These are phyloP conservation scores for Wickerhamomyces ciferrii DNA, from an alignment of 805 yeast species.

Conservation along the genomic window DNA sequence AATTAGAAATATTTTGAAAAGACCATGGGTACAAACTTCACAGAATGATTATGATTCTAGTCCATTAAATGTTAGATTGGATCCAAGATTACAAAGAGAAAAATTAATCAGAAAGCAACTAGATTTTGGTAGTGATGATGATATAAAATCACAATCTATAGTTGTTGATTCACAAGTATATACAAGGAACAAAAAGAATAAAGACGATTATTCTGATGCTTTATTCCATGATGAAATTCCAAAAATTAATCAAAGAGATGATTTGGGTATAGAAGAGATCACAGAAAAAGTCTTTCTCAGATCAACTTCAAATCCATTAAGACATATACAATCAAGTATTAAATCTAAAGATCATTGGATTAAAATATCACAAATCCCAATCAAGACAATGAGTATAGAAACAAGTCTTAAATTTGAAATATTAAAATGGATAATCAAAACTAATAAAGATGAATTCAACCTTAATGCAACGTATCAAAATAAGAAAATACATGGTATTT, in stretches of 20 bases:
- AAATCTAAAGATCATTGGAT: not conserved
- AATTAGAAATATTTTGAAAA: constrained; percentile 17
- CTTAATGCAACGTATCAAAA: constrained; percentile 12
- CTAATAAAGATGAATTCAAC: constrained; percentile 9
- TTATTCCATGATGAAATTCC: not conserved
- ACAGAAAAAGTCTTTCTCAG: not conserved
- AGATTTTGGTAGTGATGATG: not conserved
- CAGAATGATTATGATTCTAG: constrained; percentile 7
- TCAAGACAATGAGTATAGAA: not conserved
- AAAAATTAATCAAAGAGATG: not conserved
- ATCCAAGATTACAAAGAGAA: constrained; percentile 2
- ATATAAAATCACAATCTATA: not conserved
- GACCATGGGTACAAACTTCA: constrained; percentile 29
- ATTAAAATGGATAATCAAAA: constrained; percentile 16
- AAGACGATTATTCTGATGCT: not conserved
- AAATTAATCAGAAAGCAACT: constrained; percentile 2
- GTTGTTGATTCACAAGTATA: not conserved
- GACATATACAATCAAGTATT: not conserved
- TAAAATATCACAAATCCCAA: not conserved
- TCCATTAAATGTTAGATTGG: constrained; percentile 1
- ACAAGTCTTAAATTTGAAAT: constrained; percentile 11
- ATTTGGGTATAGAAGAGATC: not conserved
- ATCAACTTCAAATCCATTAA: not conserved
- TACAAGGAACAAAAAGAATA: not conserved
- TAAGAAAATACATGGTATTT: constrained; percentile 5